Evolutionary conservation across 2,329 filamentous ascomycete genomes (phyloP).

Genomic region (Pseudofabraea citricarpa): DNA sequence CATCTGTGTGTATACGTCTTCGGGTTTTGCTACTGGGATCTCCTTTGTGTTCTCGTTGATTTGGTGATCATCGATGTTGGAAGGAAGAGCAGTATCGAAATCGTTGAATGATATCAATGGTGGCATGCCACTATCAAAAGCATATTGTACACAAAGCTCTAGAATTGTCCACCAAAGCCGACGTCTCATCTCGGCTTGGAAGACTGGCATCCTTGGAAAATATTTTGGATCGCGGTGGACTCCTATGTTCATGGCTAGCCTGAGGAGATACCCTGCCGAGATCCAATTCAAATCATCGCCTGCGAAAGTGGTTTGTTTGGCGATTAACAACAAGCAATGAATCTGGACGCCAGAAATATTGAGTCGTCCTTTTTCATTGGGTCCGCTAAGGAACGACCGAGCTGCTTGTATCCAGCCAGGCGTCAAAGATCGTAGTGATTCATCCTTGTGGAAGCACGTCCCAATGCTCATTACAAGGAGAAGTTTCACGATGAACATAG

Average conservation of each 20-base stretch:
- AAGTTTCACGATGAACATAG: conserved; percentile 16
- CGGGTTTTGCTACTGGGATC: conserved; percentile 16
- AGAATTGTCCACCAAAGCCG: conserved; percentile 52
- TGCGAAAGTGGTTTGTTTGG: conserved; percentile 42
- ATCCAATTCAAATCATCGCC: conserved; percentile 49
- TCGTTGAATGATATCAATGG: conserved; percentile 41
- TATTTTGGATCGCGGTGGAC: conserved; percentile 51
- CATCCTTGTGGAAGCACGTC: background rate
- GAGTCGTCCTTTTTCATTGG: conserved; percentile 41
- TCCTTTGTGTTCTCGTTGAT: conserved; percentile 32
- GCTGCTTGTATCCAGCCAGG: conserved; percentile 23
- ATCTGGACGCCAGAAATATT: conserved; percentile 45
- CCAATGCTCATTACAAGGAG: conserved; percentile 15
- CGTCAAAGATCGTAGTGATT: conserved; percentile 34
- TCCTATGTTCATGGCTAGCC: conserved; percentile 53
- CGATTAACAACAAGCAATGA: conserved; percentile 45
- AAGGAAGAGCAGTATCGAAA: conserved; percentile 45
- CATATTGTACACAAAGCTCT: conserved; percentile 47
- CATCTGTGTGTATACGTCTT: conserved; percentile 37
- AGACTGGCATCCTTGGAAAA: conserved; percentile 41
- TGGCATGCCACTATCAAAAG: conserved; percentile 45
- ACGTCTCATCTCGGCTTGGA: conserved; percentile 48
- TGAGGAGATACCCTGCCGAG: conserved; percentile 42
- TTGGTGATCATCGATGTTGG: conserved; percentile 48
- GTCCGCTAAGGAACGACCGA: conserved; percentile 42